These are phyloP conservation scores for Gleditsia sinensis DNA, from an alignment of 306 rosid species.

Conservation along the genomic window DNA sequence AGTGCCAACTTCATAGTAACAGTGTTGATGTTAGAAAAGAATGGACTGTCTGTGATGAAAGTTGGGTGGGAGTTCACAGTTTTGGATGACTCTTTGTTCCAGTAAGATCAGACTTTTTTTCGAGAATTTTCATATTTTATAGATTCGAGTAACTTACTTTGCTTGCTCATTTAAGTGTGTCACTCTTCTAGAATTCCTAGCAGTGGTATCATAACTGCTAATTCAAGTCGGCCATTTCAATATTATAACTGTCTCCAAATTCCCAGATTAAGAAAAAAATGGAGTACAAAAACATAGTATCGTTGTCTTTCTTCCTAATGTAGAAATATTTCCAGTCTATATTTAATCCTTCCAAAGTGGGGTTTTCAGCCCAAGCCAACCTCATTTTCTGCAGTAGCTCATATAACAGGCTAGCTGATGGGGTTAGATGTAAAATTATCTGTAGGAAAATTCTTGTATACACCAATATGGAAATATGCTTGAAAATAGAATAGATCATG, in stretches of 20 bases:
- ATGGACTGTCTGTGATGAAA: not conserved
- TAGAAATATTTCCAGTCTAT: too few relatives aligned
- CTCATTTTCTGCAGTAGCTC: not conserved
- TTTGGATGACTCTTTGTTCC: not conserved
- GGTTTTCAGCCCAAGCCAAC: not conserved
- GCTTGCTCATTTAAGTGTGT: too few relatives aligned
- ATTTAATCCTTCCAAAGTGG: not conserved
- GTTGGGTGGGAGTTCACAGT: constrained; percentile 17
- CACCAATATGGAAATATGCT: not conserved
- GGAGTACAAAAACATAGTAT: not conserved
- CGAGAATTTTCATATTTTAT: too few relatives aligned
- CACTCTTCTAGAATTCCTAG: too few relatives aligned
- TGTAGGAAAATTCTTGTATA: not conserved
- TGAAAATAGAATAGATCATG: not conserved
- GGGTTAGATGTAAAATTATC: not conserved
- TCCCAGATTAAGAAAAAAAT: too few relatives aligned
- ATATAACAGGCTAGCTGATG: not conserved
- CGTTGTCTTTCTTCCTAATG: not conserved
- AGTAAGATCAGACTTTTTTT: too few relatives aligned
- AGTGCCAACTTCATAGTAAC: constrained; percentile 26
- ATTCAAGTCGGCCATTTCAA: too few relatives aligned
- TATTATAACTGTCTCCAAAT: too few relatives aligned
- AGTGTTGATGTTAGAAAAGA: constrained; percentile 17
- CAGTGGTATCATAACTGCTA: too few relatives aligned
- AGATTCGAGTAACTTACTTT: too few relatives aligned